Evolutionary conservation across 768 basidiomycete species (phyloP).

Genomic region (Mycena kentingensis): DNA sequence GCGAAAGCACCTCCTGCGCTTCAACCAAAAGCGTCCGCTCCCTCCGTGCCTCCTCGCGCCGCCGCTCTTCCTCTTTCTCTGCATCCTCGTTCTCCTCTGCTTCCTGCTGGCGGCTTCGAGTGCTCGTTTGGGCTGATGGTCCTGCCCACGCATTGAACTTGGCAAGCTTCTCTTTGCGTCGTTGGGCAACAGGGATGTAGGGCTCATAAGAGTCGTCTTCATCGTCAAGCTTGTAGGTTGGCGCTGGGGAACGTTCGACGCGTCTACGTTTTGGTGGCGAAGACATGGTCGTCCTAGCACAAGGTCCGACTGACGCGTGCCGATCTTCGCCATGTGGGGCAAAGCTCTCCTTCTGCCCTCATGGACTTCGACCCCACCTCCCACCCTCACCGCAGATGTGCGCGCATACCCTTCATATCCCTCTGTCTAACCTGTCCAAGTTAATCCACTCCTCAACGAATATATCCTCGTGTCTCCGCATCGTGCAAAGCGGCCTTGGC

Average conservation of each 20-base stretch:
- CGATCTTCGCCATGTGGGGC: neutral
- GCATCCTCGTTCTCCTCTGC: conserved; percentile 72
- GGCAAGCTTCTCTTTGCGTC: conserved; percentile 78
- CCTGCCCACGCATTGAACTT: conserved; percentile 68
- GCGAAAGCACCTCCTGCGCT: conserved; percentile 91
- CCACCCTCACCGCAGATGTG: conserved; percentile 75
- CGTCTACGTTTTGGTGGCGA: conserved; percentile 53
- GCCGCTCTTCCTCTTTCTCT: conserved; percentile 76
- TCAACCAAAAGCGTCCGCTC: conserved; percentile 89
- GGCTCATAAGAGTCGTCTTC: conserved; percentile 73
- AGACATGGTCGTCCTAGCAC: conserved; percentile 37
- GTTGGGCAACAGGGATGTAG: conserved; percentile 85
- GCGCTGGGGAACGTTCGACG: conserved; percentile 57
- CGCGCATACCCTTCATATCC: conserved; percentile 26
- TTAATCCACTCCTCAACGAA: conserved; percentile 78
- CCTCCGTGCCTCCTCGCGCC: conserved; percentile 73
- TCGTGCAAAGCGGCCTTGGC: conserved; percentile 89
- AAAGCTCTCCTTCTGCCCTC: conserved; percentile 23
- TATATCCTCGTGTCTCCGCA: conserved; percentile 87
- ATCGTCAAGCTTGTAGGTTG: conserved; percentile 62
- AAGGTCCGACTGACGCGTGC: neutral
- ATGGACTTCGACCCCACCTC: conserved; percentile 56
- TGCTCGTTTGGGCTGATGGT: conserved; percentile 53
- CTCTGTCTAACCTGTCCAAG: conserved; percentile 37
- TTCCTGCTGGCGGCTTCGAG: conserved; percentile 56